Conservation (phyloP, 2,329 filamentous ascomycete genomes). For the Cladophialophora bantiana region DNA sequence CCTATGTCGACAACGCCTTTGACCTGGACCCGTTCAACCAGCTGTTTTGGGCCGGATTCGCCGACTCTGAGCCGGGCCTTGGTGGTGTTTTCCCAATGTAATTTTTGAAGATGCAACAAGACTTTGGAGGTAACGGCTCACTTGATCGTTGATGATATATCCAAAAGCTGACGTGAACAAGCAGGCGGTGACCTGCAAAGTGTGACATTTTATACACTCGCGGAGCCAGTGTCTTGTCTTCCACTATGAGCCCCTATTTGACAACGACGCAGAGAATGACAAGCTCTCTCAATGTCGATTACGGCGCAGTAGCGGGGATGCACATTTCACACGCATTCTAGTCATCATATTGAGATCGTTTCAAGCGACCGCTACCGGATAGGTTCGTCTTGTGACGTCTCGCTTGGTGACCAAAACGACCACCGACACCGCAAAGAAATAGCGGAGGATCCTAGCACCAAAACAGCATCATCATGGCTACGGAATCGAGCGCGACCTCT, state of each 20-base stretch:
- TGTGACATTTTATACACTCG: too few species aligned
- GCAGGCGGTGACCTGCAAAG: too few species aligned
- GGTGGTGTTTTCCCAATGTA: background rate
- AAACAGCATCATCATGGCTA: background rate
- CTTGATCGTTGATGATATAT: background rate
- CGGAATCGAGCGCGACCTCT: background rate
- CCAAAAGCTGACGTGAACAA: background rate
- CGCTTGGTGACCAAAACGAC: background rate
- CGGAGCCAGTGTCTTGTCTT: background rate
- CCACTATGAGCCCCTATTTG: background rate
- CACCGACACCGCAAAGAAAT: background rate
- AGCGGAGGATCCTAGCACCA: background rate
- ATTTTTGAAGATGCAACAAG: background rate
- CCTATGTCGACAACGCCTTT: conserved; percentile 16
- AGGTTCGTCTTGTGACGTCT: background rate
- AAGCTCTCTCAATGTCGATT: too few species aligned
- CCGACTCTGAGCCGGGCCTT: conserved; percentile 12
- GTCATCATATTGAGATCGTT: too few species aligned
- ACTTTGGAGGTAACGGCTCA: background rate
- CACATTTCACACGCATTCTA: too few species aligned
- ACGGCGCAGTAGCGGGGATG: too few species aligned
- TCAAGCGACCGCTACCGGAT: background rate
- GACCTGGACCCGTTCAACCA: conserved; percentile 29
- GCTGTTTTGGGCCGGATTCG: conserved; percentile 27
- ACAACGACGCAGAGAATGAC: background rate